A percentile compares a stretch with the other conserved stretches of the same genome.
Evolutionary conservation across 1,284 basidiomycete genomes (phyloP).

Genomic region (Testicularia cyperi): DNA sequence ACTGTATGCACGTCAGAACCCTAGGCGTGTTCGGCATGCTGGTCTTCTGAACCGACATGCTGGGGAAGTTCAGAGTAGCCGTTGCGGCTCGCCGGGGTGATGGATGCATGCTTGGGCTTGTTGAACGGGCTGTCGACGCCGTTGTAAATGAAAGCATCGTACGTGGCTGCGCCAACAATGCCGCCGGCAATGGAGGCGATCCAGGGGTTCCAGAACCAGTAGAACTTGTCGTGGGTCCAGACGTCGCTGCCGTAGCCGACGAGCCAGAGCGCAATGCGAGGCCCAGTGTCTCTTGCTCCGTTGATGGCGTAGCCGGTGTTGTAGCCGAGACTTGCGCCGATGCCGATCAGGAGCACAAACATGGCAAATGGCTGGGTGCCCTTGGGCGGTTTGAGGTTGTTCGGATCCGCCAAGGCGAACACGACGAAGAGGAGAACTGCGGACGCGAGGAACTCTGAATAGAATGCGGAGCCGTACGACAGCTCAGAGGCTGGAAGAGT

Average conservation of each 20-base stretch:
- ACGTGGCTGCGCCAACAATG: slow-evolving; percentile 53
- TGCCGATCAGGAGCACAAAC: slow-evolving; percentile 67
- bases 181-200: slow-evolving; percentile 53
- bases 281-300: slow-evolving; percentile 70
- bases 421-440: slow-evolving; percentile 44
- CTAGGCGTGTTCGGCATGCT: no score
- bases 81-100: no score
- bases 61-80: no score
- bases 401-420: slow-evolving; percentile 36
- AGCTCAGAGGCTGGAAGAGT: slow-evolving; percentile 65
- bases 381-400: slow-evolving; percentile 64
- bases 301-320: slow-evolving; percentile 70
- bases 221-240: slow-evolving; percentile 66
- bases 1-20: no score
- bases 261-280: slow-evolving; percentile 68
- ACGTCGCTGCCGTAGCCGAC: slow-evolving; percentile 67
- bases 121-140: slow-evolving; percentile 59
- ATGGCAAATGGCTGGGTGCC: slow-evolving; percentile 67
- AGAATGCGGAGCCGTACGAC: slow-evolving; percentile 21
- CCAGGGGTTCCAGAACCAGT: slow-evolving; percentile 74
- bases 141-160: slow-evolving; percentile 60
- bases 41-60: no score
- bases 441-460: slow-evolving; percentile 46
- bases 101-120: slow-evolving; percentile 16
- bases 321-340: slow-evolving; percentile 66